These are phyloP conservation scores for Diaporthe caulivora DNA, from an alignment of 2,329 filamentous ascomycete genomes.

Conservation along the genomic window DNA sequence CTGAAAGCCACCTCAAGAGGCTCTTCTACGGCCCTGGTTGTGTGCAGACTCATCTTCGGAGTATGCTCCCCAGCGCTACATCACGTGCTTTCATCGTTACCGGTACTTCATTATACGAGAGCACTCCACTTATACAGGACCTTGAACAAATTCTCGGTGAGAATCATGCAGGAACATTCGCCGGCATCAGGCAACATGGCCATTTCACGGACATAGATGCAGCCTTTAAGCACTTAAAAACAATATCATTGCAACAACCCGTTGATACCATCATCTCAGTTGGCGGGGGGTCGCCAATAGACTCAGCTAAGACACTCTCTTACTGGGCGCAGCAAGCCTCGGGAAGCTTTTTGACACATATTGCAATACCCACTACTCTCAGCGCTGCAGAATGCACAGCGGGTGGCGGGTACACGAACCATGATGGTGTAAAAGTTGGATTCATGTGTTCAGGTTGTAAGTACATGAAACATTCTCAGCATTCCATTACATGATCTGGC, in stretches of 20 bases:
- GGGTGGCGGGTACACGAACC: constrained; percentile 1
- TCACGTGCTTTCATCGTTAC: constrained; percentile 5
- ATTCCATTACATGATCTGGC: neutral
- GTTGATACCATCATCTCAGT: constrained; percentile 8
- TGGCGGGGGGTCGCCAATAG: constrained; percentile 5
- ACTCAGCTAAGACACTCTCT: neutral
- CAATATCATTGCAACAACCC: neutral
- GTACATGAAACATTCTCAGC: neutral
- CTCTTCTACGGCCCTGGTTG: constrained; percentile 3
- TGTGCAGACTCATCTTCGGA: constrained; percentile 1
- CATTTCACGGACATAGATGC: neutral
- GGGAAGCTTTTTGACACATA: neutral
- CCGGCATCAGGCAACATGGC: constrained; percentile 11
- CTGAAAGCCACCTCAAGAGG: neutral
- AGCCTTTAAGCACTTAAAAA: neutral
- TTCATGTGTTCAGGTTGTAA: constrained; percentile 12
- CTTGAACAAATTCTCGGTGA: neutral
- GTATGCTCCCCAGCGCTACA: neutral
- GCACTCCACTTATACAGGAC: constrained; percentile 9
- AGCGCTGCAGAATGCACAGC: neutral
- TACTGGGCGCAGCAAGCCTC: constrained; percentile 19
- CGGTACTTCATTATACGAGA: neutral
- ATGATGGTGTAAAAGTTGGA: neutral
- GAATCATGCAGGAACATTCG: neutral
- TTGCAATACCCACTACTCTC: constrained; percentile 5